Evolutionary conservation across 768 basidiomycete species (phyloP).

Genomic region (Calocybe indica): DNA sequence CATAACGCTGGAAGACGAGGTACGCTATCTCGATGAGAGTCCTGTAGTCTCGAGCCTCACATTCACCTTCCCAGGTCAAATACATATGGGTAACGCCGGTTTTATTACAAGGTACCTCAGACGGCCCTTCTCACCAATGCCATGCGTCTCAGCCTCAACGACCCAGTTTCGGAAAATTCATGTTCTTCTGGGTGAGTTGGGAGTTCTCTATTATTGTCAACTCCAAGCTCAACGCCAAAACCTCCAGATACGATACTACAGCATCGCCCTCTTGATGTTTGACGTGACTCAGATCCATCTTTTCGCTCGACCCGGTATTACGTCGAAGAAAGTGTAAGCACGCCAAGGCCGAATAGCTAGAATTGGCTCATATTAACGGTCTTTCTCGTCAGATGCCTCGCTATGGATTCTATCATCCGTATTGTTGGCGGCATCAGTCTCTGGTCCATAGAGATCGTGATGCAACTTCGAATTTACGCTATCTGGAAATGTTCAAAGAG

Average conservation of each 20-base stretch:
- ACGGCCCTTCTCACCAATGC: background rate
- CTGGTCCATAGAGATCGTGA: slow-evolving; percentile 44
- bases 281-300: slow-evolving; percentile 40
- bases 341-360: background rate
- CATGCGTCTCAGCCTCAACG: slow-evolving; percentile 23
- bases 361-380: background rate
- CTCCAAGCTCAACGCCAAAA: background rate
- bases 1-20: slow-evolving; percentile 28
- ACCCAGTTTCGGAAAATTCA: slow-evolving; percentile 25
- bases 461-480: slow-evolving; percentile 41
- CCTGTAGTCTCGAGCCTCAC: background rate
- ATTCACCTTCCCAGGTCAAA: slow-evolving; percentile 18
- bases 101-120: background rate
- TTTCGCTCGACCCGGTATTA: slow-evolving; percentile 31
- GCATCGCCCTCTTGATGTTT: slow-evolving; percentile 34
- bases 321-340: slow-evolving; percentile 28
- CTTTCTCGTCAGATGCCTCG: slow-evolving; percentile 28
- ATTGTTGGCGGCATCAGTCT: slow-evolving; percentile 37
- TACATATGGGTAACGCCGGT: slow-evolving; percentile 31
- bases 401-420: slow-evolving; percentile 36
- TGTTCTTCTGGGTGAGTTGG: slow-evolving; percentile 34
- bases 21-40: background rate
- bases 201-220: background rate
- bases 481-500: slow-evolving; percentile 33
- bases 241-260: slow-evolving; percentile 41